Percentiles rank a stretch among this genome's conserved stretches.
Evolutionary conservation across 2,329 filamentous ascomycete species (phyloP).

Genomic region (Plenodomus biglobosus): DNA sequence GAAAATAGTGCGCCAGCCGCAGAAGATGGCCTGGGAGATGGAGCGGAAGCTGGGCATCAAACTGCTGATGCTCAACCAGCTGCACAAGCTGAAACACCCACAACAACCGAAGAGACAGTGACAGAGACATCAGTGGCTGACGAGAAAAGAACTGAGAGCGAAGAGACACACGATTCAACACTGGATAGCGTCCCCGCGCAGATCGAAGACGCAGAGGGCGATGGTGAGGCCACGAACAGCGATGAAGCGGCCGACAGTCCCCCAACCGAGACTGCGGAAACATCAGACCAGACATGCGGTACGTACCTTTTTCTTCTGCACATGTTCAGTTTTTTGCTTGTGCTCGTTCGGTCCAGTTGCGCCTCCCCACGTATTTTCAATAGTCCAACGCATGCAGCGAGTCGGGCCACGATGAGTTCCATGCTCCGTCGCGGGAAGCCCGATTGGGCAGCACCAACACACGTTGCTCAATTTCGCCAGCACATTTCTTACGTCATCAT

Average conservation of each 20-base stretch:
- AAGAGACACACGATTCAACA: too few species aligned
- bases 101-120: too few species aligned
- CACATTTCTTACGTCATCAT: slow-evolving; percentile 10
- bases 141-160: too few species aligned
- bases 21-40: not conserved
- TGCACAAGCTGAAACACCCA: too few species aligned
- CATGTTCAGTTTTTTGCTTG: not conserved
- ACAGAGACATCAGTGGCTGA: too few species aligned
- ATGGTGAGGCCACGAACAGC: too few species aligned
- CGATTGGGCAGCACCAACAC: slow-evolving; percentile 8
- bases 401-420: slow-evolving; percentile 12
- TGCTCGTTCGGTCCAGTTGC: not conserved
- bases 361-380: slow-evolving; percentile 9
- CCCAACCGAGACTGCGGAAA: not conserved
- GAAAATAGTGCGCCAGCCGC: not conserved
- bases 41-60: not conserved
- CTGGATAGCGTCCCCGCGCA: too few species aligned
- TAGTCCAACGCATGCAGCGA: slow-evolving; percentile 14
- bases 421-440: slow-evolving; percentile 12
- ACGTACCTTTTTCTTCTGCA: slow-evolving; percentile 13
- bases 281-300: slow-evolving; percentile 14
- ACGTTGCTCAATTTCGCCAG: slow-evolving; percentile 1
- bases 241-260: not conserved
- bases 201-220: too few species aligned
- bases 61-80: too few species aligned